Evolutionary conservation across 2,329 filamentous ascomycete genomes (phyloP).

Genomic region (Aspergillus pseudoglaucus): DNA sequence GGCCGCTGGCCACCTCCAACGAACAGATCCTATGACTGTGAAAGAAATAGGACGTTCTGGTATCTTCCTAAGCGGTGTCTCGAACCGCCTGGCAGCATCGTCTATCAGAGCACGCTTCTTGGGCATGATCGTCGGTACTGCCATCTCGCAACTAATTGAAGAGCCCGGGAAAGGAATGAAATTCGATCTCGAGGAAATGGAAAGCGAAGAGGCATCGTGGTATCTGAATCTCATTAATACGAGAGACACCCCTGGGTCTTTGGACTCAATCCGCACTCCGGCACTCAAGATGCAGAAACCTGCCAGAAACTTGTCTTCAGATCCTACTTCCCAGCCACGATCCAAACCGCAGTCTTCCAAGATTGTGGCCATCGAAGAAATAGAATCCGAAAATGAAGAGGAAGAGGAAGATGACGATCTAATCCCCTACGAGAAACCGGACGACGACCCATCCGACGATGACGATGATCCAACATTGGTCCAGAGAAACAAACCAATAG

Average conservation of each 20-base stretch:
- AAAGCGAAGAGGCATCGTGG: constrained; percentile 65
- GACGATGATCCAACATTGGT: constrained; percentile 88
- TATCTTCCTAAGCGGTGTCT: constrained; percentile 69
- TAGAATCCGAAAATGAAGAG: constrained; percentile 47
- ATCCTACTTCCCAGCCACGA: constrained; percentile 1
- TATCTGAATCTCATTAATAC: constrained; percentile 62
- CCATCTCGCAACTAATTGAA: constrained; percentile 59
- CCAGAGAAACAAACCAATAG: constrained; percentile 70
- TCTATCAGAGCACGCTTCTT: constrained; percentile 71
- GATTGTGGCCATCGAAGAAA: constrained; percentile 55
- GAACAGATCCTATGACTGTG: constrained; percentile 59
- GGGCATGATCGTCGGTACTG: constrained; percentile 80
- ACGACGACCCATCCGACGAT: constrained; percentile 82
- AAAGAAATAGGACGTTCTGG: constrained; percentile 64
- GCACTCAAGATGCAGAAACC: constrained; percentile 5
- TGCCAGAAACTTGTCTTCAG: constrained; percentile 2
- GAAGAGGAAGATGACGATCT: constrained; percentile 73
- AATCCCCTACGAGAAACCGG: constrained; percentile 51
- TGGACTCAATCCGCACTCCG: constrained; percentile 44
- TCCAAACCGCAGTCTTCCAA: constrained; percentile 24
- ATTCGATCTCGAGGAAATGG: constrained; percentile 76
- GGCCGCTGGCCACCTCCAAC: constrained; percentile 67
- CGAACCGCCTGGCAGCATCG: constrained; percentile 73
- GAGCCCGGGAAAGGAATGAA: constrained; percentile 64
- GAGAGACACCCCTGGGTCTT: constrained; percentile 56